These are phyloP conservation scores for Colletotrichum higginsianum DNA, from an alignment of 2,329 filamentous ascomycete species.

Conservation along the genomic window DNA sequence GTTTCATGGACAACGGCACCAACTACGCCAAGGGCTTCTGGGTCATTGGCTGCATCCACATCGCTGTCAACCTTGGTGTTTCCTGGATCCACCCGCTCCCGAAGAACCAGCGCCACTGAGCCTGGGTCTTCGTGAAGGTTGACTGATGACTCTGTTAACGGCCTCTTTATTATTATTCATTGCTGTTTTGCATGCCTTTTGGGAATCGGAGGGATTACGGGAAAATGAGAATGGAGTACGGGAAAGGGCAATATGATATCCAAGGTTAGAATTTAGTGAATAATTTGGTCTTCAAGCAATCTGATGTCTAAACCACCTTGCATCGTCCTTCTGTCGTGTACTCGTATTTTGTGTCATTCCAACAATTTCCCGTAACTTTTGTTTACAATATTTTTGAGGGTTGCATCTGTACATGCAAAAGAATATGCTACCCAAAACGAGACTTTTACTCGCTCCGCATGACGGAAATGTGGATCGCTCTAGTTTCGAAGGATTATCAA, in stretches of 20 bases:
- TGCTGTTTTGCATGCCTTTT: not conserved
- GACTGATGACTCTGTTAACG: conserved; percentile 1
- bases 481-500: not conserved
- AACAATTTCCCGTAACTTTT: not conserved
- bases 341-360: not conserved
- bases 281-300: not conserved
- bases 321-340: no score
- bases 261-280: conserved; percentile 17
- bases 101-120: conserved; percentile 57
- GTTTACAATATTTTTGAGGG: no score
- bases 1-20: conserved; percentile 75
- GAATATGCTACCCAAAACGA: not conserved
- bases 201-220: not conserved
- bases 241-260: conserved; percentile 37
- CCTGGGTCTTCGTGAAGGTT: no score
- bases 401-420: not conserved
- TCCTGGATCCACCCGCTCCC: conserved; percentile 70
- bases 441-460: no score
- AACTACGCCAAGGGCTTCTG: conserved; percentile 81
- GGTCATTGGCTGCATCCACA: conserved; percentile 85
- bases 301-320: not conserved
- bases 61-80: conserved; percentile 78
- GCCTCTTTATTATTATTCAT: not conserved
- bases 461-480: not conserved
- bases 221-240: conserved; percentile 27